Percentiles rank a stretch among this genome's conserved stretches.
Evolutionary conservation across 345 rosid species (phyloP).

Genomic region (Lepidium sativum): DNA sequence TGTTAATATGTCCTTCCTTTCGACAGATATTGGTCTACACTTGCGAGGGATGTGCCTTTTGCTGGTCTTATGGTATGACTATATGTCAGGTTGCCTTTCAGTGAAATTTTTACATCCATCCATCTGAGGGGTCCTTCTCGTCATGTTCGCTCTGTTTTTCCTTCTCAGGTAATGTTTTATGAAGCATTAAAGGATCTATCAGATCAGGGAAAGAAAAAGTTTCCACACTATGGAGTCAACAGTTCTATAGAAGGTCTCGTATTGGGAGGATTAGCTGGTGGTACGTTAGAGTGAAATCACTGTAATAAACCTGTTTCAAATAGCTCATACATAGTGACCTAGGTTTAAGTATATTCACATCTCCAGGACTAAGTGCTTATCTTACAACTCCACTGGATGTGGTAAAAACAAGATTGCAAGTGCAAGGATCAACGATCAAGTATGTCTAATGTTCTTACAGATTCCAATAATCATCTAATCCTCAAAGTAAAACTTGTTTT

Average conservation of each 20-base stretch:
- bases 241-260: conserved; percentile 70
- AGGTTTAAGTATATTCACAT: neutral
- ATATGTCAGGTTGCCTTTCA: neutral
- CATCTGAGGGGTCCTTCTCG: neutral
- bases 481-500: neutral
- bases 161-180: conserved; percentile 68
- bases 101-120: neutral
- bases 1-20: neutral
- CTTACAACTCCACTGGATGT: conserved; percentile 89
- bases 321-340: neutral
- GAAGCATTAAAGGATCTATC: conserved; percentile 66
- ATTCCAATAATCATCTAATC: neutral
- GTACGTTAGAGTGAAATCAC: conserved; percentile 37
- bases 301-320: neutral
- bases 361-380: conserved; percentile 77
- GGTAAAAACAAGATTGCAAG: conserved; percentile 88
- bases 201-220: conserved; percentile 47
- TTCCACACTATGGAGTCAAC: conserved; percentile 35
- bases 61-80: conserved; percentile 85
- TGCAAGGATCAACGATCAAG: conserved; percentile 79
- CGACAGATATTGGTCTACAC: conserved; percentile 79
- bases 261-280: conserved; percentile 93
- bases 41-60: conserved; percentile 93
- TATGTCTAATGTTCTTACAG: conserved; percentile 9
- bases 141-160: conserved; percentile 6